These are phyloP conservation scores for Juncus effusus DNA, from an alignment of 176 grass and related monocot species.

Conservation along the genomic window DNA sequence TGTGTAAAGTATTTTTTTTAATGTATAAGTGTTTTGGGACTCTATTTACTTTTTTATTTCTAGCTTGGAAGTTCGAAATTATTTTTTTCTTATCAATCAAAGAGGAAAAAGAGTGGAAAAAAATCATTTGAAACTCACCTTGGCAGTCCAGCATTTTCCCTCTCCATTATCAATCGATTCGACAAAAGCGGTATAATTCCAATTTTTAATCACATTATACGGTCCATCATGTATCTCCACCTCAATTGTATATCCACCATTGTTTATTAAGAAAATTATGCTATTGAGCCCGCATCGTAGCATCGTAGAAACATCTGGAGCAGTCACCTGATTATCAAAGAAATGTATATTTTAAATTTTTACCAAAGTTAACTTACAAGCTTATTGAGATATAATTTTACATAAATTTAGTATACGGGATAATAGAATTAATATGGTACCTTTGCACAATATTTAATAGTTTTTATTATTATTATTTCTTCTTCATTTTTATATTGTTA, in stretches of 20 bases:
- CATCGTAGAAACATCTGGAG: constrained; percentile 56
- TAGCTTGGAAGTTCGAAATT: no score
- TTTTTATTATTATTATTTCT: no score
- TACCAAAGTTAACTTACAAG: no score
- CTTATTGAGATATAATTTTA: no score
- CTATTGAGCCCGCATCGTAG: constrained; percentile 42
- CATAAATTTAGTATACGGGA: no score
- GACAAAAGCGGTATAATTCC: constrained; percentile 48
- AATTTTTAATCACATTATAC: constrained; percentile 55
- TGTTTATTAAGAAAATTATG: constrained; percentile 60
- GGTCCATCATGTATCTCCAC: constrained; percentile 58
- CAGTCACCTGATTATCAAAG: constrained; percentile 16
- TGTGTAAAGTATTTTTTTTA: neutral
- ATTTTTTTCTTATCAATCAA: no score
- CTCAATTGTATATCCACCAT: constrained; percentile 56
- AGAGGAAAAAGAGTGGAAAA: neutral
- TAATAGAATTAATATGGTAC: no score
- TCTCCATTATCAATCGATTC: constrained; percentile 51
- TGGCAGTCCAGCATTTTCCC: constrained; percentile 43
- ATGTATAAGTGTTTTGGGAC: no score
- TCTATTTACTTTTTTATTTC: no score
- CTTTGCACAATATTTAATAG: no score
- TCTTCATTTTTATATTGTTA: no score
- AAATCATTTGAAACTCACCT: constrained; percentile 20
- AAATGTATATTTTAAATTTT: neutral